Percentiles rank a stretch among this genome's conserved stretches.
Evolutionary conservation across 495 filamentous ascomycete species (phyloP).

Genomic region (Aspergillus olivimuriae): DNA sequence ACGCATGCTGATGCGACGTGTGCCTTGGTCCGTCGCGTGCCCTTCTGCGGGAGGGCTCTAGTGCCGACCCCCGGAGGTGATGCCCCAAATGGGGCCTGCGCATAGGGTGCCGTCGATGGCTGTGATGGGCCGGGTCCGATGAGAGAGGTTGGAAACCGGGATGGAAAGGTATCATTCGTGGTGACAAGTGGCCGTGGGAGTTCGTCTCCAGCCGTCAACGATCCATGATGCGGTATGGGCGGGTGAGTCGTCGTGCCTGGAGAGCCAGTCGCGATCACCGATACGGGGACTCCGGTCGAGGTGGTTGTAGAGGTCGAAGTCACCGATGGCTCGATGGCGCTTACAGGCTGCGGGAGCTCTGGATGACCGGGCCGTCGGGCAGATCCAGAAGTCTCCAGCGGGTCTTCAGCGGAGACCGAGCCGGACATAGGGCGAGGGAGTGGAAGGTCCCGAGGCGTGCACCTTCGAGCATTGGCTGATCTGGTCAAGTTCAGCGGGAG

Average conservation of each 20-base stretch:
- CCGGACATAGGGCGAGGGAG: constrained; percentile 83
- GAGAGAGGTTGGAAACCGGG: constrained; percentile 27
- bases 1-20: constrained; percentile 97
- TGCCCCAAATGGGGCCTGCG: constrained; percentile 22
- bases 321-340: constrained; percentile 30
- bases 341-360: constrained; percentile 33
- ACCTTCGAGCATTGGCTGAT: constrained; percentile 61
- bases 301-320: constrained; percentile 19
- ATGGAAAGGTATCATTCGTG: constrained; percentile 24
- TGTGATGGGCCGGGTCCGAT: constrained; percentile 19
- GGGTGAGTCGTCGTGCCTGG: constrained; percentile 14
- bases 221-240: constrained; percentile 10
- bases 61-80: constrained; percentile 16
- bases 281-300: constrained; percentile 17
- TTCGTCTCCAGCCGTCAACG: constrained; percentile 10
- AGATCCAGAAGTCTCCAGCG: constrained; percentile 53
- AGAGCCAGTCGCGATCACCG: constrained; percentile 20
- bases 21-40: constrained; percentile 81
- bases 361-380: constrained; percentile 47
- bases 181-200: constrained; percentile 11
- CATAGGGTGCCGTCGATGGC: constrained; percentile 22
- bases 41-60: constrained; percentile 45
- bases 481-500: constrained; percentile 64
- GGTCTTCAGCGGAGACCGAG: constrained; percentile 56
- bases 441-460: constrained; percentile 58